Evolutionary conservation across 2,329 filamentous ascomycete genomes (phyloP).

Genomic region (Pseudogymnoascus sp.): DNA sequence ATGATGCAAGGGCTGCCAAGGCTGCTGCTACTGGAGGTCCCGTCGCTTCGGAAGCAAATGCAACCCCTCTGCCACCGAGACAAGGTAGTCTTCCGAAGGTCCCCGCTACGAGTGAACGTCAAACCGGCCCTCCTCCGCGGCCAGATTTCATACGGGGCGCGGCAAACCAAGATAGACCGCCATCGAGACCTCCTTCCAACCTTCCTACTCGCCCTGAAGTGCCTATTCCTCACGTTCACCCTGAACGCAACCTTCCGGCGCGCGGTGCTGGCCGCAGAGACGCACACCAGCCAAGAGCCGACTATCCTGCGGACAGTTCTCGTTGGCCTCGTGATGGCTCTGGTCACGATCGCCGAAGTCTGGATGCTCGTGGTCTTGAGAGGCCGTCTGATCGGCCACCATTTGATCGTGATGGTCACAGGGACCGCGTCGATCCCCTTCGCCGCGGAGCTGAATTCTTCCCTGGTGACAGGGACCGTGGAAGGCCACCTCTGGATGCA

Average conservation of each 20-base stretch:
- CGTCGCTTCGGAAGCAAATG: slow-evolving; percentile 11
- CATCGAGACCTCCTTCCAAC: slow-evolving; percentile 13
- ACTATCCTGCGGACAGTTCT: background rate
- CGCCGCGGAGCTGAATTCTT: background rate
- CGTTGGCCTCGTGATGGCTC: slow-evolving; percentile 23
- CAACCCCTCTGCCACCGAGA: background rate
- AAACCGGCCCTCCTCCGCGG: background rate
- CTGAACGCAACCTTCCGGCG: slow-evolving; percentile 25
- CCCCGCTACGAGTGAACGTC: background rate
- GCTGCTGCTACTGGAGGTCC: background rate
- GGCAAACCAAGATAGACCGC: background rate
- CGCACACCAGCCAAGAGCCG: slow-evolving; percentile 17
- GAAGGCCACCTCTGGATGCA: slow-evolving; percentile 17
- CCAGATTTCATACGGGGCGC: background rate
- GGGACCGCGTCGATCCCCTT: slow-evolving; percentile 12
- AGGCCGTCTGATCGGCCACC: slow-evolving; percentile 20
- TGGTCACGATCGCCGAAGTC: slow-evolving; percentile 22
- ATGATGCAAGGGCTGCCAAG: slow-evolving; percentile 44
- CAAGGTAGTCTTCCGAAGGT: background rate
- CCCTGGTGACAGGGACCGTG: slow-evolving; percentile 15
- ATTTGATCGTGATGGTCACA: slow-evolving; percentile 22
- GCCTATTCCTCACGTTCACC: slow-evolving; percentile 19
- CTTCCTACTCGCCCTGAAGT: slow-evolving; percentile 29
- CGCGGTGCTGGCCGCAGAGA: slow-evolving; percentile 27
- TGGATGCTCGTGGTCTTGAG: slow-evolving; percentile 24